Conservation (phyloP, 2,329 filamentous ascomycete genomes). For the Diaporthe capsici region DNA sequence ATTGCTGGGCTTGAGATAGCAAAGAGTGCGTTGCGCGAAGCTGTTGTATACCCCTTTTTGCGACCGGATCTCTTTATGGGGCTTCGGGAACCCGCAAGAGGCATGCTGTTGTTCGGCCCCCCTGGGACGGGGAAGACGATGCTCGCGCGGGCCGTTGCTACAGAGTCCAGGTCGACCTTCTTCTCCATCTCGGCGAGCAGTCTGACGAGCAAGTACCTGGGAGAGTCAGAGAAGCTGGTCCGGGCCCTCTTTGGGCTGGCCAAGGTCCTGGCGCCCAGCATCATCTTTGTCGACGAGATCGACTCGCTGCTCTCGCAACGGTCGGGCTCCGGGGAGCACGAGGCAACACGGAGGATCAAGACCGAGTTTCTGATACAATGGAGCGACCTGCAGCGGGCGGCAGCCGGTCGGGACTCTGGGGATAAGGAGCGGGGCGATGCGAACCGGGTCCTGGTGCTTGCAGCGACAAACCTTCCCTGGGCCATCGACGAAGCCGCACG, state of each 20-base stretch:
- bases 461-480: conserved; percentile 97
- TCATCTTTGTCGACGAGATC: conserved; percentile 99
- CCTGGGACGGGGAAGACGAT: conserved; percentile 99
- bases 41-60: conserved; percentile 96
- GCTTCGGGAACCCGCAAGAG: conserved; percentile 90
- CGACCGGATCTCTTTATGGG: conserved; percentile 97
- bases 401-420: conserved; percentile 82
- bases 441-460: conserved; percentile 90
- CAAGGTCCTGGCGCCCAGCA: conserved; percentile 89
- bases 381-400: conserved; percentile 93
- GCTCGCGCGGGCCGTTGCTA: conserved; percentile 94
- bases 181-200: conserved; percentile 97
- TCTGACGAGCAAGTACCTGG: conserved; percentile 94
- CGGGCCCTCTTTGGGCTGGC: conserved; percentile 92
- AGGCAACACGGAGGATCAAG: conserved; percentile 94
- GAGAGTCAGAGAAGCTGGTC: conserved; percentile 96
- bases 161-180: conserved; percentile 94
- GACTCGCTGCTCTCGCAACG: conserved; percentile 91
- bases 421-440: conserved; percentile 83
- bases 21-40: conserved; percentile 93
- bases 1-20: conserved; percentile 92
- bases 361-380: conserved; percentile 98
- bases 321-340: conserved; percentile 87
- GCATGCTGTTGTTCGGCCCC: conserved; percentile 96
- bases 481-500: conserved; percentile 96